phyloP scores from a whole-genome alignment of 768 basidiomycete genomes.

The Sporobolomyces roseus region DNA sequence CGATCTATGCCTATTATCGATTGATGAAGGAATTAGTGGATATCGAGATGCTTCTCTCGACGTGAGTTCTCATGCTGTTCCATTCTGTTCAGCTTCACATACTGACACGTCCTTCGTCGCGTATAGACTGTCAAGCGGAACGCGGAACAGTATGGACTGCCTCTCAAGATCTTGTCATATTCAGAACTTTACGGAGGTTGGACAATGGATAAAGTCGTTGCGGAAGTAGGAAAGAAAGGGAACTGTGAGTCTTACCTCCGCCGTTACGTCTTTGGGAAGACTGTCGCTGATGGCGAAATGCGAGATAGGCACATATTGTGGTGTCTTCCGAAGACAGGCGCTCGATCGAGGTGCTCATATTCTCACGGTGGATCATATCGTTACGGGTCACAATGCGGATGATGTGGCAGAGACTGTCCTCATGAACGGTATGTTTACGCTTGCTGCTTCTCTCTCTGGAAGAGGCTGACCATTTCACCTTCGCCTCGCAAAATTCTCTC shows the following conservation, averaged over 20 bases:
- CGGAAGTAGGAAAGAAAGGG: conserved; percentile 92
- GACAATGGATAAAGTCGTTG: conserved; percentile 97
- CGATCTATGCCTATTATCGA: conserved; percentile 84
- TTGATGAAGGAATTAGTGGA: conserved; percentile 97
- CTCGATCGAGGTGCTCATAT: conserved; percentile 88
- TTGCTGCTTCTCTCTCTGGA: neutral
- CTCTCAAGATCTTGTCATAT: conserved; percentile 92
- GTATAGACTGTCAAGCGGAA: conserved; percentile 92
- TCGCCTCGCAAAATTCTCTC: neutral
- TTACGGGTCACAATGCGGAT: conserved; percentile 98
- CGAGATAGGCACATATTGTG: conserved; percentile 92
- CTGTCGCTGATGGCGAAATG: too few species aligned
- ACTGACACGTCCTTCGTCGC: neutral
- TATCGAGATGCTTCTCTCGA: conserved; percentile 92
- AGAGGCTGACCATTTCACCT: neutral
- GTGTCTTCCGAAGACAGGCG: conserved; percentile 93
- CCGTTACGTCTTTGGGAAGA: too few species aligned
- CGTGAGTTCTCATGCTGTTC: conserved; percentile 52
- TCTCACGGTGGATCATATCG: conserved; percentile 89
- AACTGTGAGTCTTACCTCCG: conserved; percentile 70
- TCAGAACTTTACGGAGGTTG: conserved; percentile 88
- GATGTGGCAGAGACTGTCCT: conserved; percentile 98
- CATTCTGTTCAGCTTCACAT: neutral
- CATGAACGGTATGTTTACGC: conserved; percentile 79
- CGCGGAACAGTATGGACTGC: conserved; percentile 88